Percentiles rank a stretch among this genome's conserved stretches.
These are phyloP conservation scores for Piloderma croceum DNA, from an alignment of 768 basidiomycete species.

Conservation along the genomic window DNA sequence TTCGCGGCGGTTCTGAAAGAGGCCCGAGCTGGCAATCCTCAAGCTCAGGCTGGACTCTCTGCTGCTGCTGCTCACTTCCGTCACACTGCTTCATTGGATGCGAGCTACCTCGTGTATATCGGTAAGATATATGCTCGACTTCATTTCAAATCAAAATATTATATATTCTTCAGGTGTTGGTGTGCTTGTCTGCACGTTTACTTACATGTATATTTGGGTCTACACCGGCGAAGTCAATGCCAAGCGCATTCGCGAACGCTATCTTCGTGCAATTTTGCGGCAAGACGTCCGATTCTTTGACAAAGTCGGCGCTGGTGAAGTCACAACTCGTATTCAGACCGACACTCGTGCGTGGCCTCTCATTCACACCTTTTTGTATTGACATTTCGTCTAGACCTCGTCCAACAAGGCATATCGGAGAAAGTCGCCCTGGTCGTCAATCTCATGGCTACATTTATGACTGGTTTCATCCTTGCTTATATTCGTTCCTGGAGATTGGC, in stretches of 20 bases:
- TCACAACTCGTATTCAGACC: constrained; percentile 47
- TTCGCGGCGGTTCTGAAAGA: constrained; percentile 21
- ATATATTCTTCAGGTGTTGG: constrained; percentile 31
- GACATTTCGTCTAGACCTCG: constrained; percentile 33
- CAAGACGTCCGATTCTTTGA: constrained; percentile 65
- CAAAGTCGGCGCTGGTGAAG: constrained; percentile 51
- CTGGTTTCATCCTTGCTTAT: constrained; percentile 48
- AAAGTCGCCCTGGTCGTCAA: constrained; percentile 48
- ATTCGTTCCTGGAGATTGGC: constrained; percentile 48
- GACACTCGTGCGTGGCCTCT: constrained; percentile 41
- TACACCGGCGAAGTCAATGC: constrained; percentile 50
- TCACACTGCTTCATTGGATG: constrained; percentile 31
- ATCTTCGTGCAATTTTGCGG: constrained; percentile 48
- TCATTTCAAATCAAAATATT: background rate
- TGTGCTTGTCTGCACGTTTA: constrained; percentile 39
- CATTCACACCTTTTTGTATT: background rate
- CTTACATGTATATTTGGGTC: constrained; percentile 35
- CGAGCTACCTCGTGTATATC: background rate
- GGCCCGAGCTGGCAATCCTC: constrained; percentile 11
- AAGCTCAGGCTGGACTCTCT: constrained; percentile 19
- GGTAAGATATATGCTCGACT: background rate
- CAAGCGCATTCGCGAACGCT: constrained; percentile 53
- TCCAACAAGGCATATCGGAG: constrained; percentile 59
- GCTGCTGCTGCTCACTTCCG: constrained; percentile 29
- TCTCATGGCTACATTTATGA: constrained; percentile 62